Evolutionary conservation across 2,329 filamentous ascomycete genomes (phyloP), one percentile per base, ranked within the genome.

Genomic region (Ophiostoma quercus): DNA sequence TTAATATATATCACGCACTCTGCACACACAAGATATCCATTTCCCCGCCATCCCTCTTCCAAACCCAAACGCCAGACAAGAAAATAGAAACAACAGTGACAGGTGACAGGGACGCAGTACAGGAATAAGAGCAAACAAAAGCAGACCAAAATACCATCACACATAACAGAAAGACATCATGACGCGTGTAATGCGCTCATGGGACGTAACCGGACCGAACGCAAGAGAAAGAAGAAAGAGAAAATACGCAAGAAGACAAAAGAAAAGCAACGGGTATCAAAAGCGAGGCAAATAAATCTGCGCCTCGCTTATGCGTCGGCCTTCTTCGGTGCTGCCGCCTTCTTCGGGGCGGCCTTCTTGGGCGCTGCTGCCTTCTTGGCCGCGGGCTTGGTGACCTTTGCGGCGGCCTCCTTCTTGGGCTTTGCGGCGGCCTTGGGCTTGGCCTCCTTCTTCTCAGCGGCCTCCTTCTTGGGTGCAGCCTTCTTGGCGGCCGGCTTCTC

Each of bases 291-390:
- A 65, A 65, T 65, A 29, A 25, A 47, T 43, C 65, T 41, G 39
- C 65, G 39, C 11, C 37, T 22, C 25, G 25, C 51, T 72, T 62
- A 71, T 71, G 72, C 69, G 67, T 69, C 62, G 43, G 69, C 68
- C 69, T 73, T 74, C 72, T 73, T 73, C 51, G 70, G 67, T 60
- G 81, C 76, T 73, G 78, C 77, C 67, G 77, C 77, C 78, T 84
- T 82, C 78, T 82, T 83, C 34, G 81, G 76, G 5, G 80, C 76
- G 22, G 81, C 78, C 79, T 82, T 82, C 78, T 82, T 82, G 47
- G 80, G 74, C 12, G 80, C 76, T 19, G 82, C 79, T 14, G 81
- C 79, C 80, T 83, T 83, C 77, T 84, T 83, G 57, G 82, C 79
- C 8, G 83, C 79, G 72, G 77, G 75, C 16, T 79, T 78, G 72